These are phyloP conservation scores for Pochonia chlamydosporia DNA, from an alignment of 2,329 filamentous ascomycete genomes.

Conservation along the genomic window DNA sequence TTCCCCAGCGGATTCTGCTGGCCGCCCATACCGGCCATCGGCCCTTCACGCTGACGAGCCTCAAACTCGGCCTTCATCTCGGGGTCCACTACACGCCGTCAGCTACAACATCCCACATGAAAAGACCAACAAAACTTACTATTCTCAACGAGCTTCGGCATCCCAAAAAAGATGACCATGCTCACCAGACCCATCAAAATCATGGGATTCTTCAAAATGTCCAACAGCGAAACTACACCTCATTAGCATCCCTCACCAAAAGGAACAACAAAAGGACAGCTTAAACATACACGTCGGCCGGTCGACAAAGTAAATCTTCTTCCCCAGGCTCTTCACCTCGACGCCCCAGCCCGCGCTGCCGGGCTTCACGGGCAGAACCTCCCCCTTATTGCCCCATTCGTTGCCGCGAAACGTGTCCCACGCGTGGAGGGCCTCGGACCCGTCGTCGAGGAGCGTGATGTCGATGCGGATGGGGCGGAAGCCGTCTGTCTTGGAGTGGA, in stretches of 20 bases:
- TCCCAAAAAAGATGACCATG: slow-evolving; percentile 78
- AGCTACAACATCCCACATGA: too few relatives aligned
- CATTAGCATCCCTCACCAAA: neutral
- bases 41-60: slow-evolving; percentile 73
- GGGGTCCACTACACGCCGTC: slow-evolving; percentile 70
- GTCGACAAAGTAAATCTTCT: slow-evolving; percentile 72
- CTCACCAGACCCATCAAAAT: slow-evolving; percentile 85
- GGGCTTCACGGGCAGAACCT: slow-evolving; percentile 41
- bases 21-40: slow-evolving; percentile 51
- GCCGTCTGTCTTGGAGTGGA: slow-evolving; percentile 67
- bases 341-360: slow-evolving; percentile 35
- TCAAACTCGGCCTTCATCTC: slow-evolving; percentile 92
- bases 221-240: slow-evolving; percentile 64
- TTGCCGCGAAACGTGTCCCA: slow-evolving; percentile 88
- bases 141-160: slow-evolving; percentile 94
- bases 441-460: slow-evolving; percentile 40
- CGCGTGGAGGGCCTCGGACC: slow-evolving; percentile 39
- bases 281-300: slow-evolving; percentile 64
- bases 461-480: slow-evolving; percentile 82
- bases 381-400: slow-evolving; percentile 83
- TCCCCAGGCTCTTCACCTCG: slow-evolving; percentile 54
- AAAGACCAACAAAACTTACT: slow-evolving; percentile 70
- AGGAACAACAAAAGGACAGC: neutral
- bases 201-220: slow-evolving; percentile 90
- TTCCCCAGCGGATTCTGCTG: slow-evolving; percentile 41